phyloP scores from a whole-genome alignment of 306 rosid genomes.

The Dalbergia cultrata region DNA sequence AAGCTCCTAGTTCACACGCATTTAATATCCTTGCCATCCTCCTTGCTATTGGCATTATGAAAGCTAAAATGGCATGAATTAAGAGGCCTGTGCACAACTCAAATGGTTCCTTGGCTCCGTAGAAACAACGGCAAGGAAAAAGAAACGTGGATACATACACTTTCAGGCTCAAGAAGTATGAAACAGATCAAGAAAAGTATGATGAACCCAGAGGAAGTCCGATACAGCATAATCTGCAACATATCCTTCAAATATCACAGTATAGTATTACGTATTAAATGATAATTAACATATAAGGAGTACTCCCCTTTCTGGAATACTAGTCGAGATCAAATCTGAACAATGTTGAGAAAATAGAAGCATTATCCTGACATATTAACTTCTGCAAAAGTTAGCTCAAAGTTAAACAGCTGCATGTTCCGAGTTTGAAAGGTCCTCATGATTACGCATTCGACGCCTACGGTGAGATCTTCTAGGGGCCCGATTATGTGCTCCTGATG shows the following conservation, averaged over 20 bases:
- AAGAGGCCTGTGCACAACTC: neutral
- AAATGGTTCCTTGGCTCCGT: neutral
- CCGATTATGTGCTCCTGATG: slow-evolving; percentile 53
- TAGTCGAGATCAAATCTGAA: slow-evolving; percentile 1
- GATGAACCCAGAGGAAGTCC: neutral
- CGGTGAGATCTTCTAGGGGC: slow-evolving; percentile 71
- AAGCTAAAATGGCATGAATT: slow-evolving; percentile 3
- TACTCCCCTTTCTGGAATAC: neutral
- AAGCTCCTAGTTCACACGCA: too few species aligned
- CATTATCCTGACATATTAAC: slow-evolving; percentile 7
- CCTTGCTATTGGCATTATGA: neutral
- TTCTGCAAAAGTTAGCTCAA: slow-evolving; percentile 9
- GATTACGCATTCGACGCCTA: slow-evolving; percentile 66
- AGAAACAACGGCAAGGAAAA: neutral
- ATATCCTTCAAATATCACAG: neutral
- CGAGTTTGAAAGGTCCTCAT: slow-evolving; percentile 45
- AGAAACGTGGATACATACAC: neutral
- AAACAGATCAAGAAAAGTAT: slow-evolving; percentile 11
- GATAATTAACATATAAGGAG: neutral
- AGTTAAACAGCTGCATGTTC: slow-evolving; percentile 40
- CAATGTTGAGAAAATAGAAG: slow-evolving; percentile 4
- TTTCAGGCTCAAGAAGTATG: neutral
- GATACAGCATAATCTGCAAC: neutral
- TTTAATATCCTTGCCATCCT: neutral
- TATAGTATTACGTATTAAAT: neutral